Conservation (phyloP, 2,329 filamentous ascomycete genomes). For the Stemphylium vesicarium region DNA sequence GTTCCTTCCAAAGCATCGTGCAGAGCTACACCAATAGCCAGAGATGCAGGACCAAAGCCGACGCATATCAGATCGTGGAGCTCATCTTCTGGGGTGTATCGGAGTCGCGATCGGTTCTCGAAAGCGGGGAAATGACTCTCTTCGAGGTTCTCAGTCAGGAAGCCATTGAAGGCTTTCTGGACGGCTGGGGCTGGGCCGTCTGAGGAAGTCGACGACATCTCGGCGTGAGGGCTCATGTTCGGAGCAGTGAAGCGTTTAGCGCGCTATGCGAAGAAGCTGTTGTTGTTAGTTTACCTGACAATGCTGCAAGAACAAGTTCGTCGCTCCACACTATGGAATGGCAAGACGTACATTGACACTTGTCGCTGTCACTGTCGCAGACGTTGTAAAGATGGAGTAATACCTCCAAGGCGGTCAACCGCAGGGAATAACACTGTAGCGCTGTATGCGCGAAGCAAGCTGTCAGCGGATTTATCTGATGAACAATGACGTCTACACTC, state of each 20-base stretch:
- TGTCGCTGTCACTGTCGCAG: constrained; percentile 5
- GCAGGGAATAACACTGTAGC: neutral
- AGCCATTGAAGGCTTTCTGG: constrained; percentile 39
- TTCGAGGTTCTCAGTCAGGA: constrained; percentile 32
- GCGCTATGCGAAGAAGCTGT: neutral
- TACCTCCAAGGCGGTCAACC: neutral
- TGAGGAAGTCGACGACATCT: constrained; percentile 26
- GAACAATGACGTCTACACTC: constrained; percentile 33
- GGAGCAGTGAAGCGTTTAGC: neutral
- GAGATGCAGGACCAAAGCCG: constrained; percentile 89
- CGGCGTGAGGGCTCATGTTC: constrained; percentile 46
- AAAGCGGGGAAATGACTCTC: constrained; percentile 35
- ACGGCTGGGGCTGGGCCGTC: constrained; percentile 26
- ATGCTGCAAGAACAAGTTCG: neutral
- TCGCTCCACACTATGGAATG: neutral
- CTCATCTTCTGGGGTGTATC: constrained; percentile 63
- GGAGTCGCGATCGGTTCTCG: constrained; percentile 55
- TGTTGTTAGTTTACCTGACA: constrained; percentile 3
- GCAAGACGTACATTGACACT: constrained; percentile 6
- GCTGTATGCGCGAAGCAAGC: constrained; percentile 1
- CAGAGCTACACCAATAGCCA: constrained; percentile 87
- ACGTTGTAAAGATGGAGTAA: neutral
- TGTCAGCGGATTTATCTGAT: constrained; percentile 15
- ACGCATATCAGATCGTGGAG: constrained; percentile 87
- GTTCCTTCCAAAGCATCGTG: constrained; percentile 69